These are phyloP conservation scores for Chytriomyces confervae DNA, from an alignment of 192 early-diverging fungal genomes.

Conservation along the genomic window DNA sequence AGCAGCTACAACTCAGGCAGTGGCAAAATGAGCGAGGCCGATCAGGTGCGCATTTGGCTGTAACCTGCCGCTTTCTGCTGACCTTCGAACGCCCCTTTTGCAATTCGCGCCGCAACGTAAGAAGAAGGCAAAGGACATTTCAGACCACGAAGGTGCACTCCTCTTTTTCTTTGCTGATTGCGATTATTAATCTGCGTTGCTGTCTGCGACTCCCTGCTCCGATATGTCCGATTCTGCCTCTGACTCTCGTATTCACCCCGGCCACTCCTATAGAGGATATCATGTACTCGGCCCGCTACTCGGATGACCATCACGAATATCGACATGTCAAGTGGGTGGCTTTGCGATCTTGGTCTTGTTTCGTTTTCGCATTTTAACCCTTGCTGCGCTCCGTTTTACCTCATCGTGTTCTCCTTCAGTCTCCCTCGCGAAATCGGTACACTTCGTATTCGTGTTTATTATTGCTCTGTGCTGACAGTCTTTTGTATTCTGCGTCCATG, in stretches of 20 bases:
- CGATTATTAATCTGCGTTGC: too few relatives aligned
- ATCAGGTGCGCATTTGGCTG: slow-evolving; percentile 13
- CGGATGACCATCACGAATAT: slow-evolving; percentile 42
- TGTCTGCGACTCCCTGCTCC: too few relatives aligned
- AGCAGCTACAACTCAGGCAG: too few relatives aligned
- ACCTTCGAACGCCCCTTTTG: not conserved
- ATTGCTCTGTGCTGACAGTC: too few relatives aligned
- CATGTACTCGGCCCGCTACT: slow-evolving; percentile 37
- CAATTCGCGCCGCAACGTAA: not conserved
- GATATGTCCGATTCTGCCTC: not conserved
- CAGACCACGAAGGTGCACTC: slow-evolving; percentile 17
- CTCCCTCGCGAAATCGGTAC: slow-evolving; percentile 44
- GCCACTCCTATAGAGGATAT: slow-evolving; percentile 19
- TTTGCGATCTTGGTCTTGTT: slow-evolving; percentile 8
- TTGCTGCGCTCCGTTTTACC: not conserved
- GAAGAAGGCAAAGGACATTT: slow-evolving; percentile 5
- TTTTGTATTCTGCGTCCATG: too few relatives aligned
- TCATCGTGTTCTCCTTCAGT: slow-evolving; percentile 3
- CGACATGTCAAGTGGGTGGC: slow-evolving; percentile 39
- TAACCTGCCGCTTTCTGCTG: not conserved
- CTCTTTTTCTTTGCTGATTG: too few relatives aligned
- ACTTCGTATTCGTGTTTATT: not conserved
- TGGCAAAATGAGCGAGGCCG: not conserved
- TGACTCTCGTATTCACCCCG: too few relatives aligned
- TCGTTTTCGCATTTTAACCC: slow-evolving; percentile 1